Percentiles rank a stretch among this genome's conserved stretches.
These are phyloP conservation scores for Acanthamoeba royreba DNA, from an alignment of 208 protist species.

Conservation along the genomic window DNA sequence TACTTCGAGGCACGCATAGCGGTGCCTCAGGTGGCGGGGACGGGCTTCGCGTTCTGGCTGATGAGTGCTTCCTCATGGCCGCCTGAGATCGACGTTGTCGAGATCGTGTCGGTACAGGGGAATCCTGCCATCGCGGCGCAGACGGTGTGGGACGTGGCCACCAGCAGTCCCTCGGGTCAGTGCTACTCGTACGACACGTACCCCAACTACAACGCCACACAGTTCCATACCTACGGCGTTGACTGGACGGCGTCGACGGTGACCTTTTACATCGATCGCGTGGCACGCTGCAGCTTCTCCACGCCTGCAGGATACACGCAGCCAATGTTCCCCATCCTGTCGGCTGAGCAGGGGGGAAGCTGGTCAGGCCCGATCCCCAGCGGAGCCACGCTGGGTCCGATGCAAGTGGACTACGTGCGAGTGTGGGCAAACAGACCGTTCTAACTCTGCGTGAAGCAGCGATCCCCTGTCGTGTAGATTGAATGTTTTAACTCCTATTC, in stretches of 20 bases:
- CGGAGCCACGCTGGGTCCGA: background rate
- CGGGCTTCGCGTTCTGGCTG: background rate
- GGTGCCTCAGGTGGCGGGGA: background rate
- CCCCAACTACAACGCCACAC: background rate
- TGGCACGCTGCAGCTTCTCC: background rate
- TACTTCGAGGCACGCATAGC: background rate
- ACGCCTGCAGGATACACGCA: background rate
- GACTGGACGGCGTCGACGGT: background rate
- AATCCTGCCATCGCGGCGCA: background rate
- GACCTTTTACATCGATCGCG: background rate
- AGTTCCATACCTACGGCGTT: background rate
- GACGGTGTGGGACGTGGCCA: background rate
- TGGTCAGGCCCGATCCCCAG: background rate
- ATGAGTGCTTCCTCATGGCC: background rate
- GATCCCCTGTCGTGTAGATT: too few species aligned
- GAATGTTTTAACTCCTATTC: too few species aligned
- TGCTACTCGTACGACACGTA: background rate
- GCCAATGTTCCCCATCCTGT: background rate
- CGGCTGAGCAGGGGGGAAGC: background rate
- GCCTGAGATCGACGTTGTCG: background rate
- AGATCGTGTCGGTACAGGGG: background rate
- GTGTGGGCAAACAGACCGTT: background rate
- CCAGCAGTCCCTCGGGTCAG: background rate
- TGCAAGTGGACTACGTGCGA: background rate
- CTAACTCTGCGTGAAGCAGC: too few species aligned